phyloP scores from a whole-genome alignment of 2,329 filamentous ascomycete genomes.

The Zasmidium angulare region DNA sequence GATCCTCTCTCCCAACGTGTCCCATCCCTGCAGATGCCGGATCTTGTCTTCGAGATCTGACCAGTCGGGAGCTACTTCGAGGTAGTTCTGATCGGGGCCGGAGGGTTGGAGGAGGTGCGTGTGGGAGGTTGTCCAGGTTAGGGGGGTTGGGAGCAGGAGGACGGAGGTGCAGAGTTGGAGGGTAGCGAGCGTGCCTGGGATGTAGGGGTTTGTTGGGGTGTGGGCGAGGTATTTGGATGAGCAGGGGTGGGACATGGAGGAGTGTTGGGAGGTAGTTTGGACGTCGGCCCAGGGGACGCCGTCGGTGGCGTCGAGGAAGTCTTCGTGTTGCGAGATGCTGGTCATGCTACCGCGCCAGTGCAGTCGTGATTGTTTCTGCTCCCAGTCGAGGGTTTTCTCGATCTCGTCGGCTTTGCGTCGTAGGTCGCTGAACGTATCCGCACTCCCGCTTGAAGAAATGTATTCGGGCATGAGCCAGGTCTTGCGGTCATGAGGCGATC shows the following conservation, averaged over 20 bases:
- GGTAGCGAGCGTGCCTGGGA: too few species aligned
- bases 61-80: slow-evolving; percentile 41
- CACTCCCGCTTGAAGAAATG: not conserved
- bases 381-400: not conserved
- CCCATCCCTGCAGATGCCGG: slow-evolving; percentile 42
- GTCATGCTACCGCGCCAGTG: not conserved
- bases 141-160: slow-evolving; percentile 1
- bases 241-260: not conserved
- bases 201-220: too few species aligned
- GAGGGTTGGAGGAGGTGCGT: slow-evolving; percentile 19
- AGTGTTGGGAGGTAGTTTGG: not conserved
- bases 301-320: not conserved
- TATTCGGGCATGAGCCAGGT: slow-evolving; percentile 1
- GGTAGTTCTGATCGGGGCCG: slow-evolving; percentile 26
- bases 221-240: not conserved
- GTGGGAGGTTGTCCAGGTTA: slow-evolving; percentile 15
- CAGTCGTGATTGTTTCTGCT: not conserved
- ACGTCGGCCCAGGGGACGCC: not conserved
- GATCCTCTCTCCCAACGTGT: slow-evolving; percentile 40
- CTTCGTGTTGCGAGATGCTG: not conserved
- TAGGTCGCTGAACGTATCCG: not conserved
- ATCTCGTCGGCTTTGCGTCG: not conserved
- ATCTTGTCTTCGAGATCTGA: slow-evolving; percentile 39
- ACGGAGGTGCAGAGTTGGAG: not conserved
- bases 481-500: not conserved